Evolutionary conservation across 345 rosid genomes (phyloP).

Genomic region (Eucalyptus pauciflora): DNA sequence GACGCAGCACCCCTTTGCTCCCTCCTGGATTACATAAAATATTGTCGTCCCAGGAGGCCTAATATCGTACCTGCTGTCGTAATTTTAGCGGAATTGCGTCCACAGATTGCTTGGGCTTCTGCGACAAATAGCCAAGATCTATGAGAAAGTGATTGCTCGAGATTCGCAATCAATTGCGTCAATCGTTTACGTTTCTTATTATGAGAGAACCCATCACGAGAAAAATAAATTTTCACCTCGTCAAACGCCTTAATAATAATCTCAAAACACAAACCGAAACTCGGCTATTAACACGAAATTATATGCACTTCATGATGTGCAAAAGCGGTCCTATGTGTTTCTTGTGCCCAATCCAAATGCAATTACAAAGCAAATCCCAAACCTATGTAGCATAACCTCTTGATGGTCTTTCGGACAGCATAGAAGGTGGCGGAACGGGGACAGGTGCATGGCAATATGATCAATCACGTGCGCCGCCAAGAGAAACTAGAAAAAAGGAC

Average conservation of each 20-base stretch:
- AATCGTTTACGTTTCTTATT: neutral
- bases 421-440: neutral
- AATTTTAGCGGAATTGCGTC: neutral
- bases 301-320: neutral
- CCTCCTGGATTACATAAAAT: neutral
- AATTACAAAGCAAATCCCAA: neutral
- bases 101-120: neutral
- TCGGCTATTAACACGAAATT: fast-evolving
- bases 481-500: neutral
- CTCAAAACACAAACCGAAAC: fast-evolving
- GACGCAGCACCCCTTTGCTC: neutral
- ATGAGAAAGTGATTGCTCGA: neutral
- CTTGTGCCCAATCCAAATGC: neutral
- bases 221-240: fast-evolving
- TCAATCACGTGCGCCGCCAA: neutral
- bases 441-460: neutral
- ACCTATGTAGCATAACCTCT: neutral
- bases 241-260: neutral
- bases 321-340: neutral
- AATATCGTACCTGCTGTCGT: neutral
- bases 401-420: neutral
- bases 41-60: neutral
- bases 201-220: neutral
- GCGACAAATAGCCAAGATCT: neutral
- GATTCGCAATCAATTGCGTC: neutral